phyloP scores from a whole-genome alignment of 176 grass and related monocot species.

The Bromus sterilis region DNA sequence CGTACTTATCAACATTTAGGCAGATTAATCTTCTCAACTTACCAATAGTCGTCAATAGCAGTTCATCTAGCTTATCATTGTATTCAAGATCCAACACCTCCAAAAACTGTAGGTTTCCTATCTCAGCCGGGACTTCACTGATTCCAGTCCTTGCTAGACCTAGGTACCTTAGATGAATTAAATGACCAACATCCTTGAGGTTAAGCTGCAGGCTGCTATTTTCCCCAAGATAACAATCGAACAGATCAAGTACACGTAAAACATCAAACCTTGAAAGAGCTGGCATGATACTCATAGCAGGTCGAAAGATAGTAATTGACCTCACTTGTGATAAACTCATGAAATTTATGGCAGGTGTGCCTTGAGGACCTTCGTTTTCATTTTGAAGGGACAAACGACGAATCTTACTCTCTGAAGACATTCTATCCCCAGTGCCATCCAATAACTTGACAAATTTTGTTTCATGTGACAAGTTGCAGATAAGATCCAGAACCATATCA shows the following conservation, averaged over 20 bases:
- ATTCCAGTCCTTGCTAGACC: not conserved
- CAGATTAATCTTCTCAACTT: not conserved
- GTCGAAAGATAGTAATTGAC: not conserved
- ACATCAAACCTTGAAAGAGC: not conserved
- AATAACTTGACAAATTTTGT: not conserved
- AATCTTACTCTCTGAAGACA: not conserved
- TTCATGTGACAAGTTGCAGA: not conserved
- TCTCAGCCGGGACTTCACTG: not conserved
- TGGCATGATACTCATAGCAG: not conserved
- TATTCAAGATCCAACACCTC: not conserved
- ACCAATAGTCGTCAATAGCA: rapidly evolving
- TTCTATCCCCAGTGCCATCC: not conserved
- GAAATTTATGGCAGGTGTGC: not conserved
- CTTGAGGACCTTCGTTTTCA: not conserved
- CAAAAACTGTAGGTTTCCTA: not conserved
- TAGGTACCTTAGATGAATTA: not conserved
- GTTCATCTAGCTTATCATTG: not conserved
- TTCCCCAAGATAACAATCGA: rapidly evolving
- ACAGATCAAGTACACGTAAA: not conserved
- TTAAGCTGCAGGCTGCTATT: not conserved
- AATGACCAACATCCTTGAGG: not conserved
- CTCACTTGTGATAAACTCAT: not conserved
- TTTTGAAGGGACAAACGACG: not conserved
- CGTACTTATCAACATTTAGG: rapidly evolving
- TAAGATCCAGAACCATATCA: not conserved